phyloP scores from a whole-genome alignment of 192 early-diverging fungal species.

The Chytriomyces sp. region DNA sequence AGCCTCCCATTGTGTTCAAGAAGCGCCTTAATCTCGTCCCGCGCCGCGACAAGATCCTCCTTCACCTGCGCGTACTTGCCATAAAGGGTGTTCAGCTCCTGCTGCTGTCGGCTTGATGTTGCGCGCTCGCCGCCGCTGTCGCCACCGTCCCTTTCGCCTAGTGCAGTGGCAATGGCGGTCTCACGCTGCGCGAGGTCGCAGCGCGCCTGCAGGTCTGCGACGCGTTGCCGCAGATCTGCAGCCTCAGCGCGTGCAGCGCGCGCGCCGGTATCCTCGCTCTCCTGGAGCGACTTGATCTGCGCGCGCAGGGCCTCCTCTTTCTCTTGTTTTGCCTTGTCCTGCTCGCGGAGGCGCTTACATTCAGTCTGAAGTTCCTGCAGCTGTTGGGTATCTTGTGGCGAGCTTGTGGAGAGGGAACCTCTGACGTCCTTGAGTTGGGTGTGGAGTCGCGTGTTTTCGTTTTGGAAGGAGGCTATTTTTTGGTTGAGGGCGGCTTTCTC shows the following conservation, averaged over 20 bases:
- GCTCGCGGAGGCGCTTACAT: background rate
- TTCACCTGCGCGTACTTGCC: background rate
- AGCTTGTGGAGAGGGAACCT: background rate
- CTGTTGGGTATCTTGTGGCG: background rate
- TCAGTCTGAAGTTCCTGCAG: background rate
- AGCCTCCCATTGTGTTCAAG: background rate
- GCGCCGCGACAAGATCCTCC: background rate
- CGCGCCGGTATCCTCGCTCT: background rate
- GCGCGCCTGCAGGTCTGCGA: too few relatives aligned
- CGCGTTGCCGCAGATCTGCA: too few relatives aligned
- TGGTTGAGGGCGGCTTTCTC: background rate
- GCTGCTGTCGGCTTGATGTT: background rate
- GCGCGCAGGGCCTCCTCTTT: background rate
- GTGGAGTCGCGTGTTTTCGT: constrained; percentile 1
- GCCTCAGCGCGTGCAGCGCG: too few relatives aligned
- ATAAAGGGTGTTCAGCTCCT: background rate
- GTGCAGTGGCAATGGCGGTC: too few relatives aligned
- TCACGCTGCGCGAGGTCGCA: too few relatives aligned
- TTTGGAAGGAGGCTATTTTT: background rate
- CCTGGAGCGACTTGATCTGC: background rate
- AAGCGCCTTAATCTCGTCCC: background rate
- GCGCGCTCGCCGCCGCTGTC: too few relatives aligned
- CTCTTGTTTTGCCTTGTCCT: background rate
- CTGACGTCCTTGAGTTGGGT: background rate
- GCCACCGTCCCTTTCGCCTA: too few relatives aligned